phyloP scores from a whole-genome alignment of 441 rosid genomes.

The Croton laevigatus region DNA sequence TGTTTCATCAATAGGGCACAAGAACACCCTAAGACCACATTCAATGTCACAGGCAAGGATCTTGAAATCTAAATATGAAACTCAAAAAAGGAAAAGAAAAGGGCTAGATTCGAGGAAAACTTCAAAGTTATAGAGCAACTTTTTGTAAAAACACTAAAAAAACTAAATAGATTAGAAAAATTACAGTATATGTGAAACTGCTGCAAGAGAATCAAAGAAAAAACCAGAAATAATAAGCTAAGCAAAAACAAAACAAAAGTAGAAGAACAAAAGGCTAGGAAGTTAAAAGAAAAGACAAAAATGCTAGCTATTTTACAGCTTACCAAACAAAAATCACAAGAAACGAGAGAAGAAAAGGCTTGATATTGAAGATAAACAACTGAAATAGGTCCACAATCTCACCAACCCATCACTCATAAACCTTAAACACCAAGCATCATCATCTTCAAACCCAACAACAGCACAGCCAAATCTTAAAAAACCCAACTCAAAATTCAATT shows the following conservation, averaged over 20 bases:
- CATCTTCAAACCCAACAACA: constrained; percentile 25
- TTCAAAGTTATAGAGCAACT: not conserved
- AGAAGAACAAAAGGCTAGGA: constrained; percentile 31
- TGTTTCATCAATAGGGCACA: constrained; percentile 18
- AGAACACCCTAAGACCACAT: constrained; percentile 6
- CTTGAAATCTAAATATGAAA: constrained; percentile 14
- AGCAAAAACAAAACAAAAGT: constrained; percentile 17
- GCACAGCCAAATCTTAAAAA: constrained; percentile 6
- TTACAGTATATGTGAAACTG: not conserved
- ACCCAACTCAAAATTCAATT: not conserved
- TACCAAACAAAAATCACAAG: constrained; percentile 45
- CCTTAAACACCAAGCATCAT: constrained; percentile 51
- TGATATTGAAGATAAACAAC: constrained; percentile 40
- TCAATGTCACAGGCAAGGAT: constrained; percentile 8
- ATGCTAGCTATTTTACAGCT: constrained; percentile 50
- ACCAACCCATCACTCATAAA: constrained; percentile 44
- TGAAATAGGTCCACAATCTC: constrained; percentile 54
- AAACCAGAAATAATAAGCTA: constrained; percentile 11
- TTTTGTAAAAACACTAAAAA: constrained; percentile 1
- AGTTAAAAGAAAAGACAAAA: constrained; percentile 42
- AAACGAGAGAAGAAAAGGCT: constrained; percentile 39
- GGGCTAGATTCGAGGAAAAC: constrained; percentile 13
- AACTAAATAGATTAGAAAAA: not conserved
- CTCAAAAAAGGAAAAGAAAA: not conserved
- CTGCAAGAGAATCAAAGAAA: constrained; percentile 18